Evolutionary conservation across 2,329 filamentous ascomycete species (phyloP).

Genomic region (Amylocarpus encephaloides): DNA sequence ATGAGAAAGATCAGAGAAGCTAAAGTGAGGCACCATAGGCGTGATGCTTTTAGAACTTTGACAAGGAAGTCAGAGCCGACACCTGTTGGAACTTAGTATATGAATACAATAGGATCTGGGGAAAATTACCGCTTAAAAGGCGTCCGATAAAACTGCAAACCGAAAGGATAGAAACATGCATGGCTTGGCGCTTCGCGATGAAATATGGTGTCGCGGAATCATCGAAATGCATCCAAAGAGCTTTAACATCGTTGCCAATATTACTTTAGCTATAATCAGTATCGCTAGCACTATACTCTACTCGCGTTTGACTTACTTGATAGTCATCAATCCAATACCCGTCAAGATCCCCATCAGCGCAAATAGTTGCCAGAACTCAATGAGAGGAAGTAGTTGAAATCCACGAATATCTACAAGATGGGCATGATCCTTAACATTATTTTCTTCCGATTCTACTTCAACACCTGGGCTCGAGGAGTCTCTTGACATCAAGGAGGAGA

Average conservation of each 20-base stretch:
- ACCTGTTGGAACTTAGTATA: slow-evolving; percentile 40
- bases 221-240: slow-evolving; percentile 84
- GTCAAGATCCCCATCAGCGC: slow-evolving; percentile 82
- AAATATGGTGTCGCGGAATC: slow-evolving; percentile 64
- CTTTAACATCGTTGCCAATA: slow-evolving; percentile 82
- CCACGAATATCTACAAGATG: slow-evolving; percentile 89
- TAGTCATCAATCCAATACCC: slow-evolving; percentile 95
- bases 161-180: slow-evolving; percentile 93
- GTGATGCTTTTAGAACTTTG: slow-evolving; percentile 70
- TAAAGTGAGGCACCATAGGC: slow-evolving; percentile 83
- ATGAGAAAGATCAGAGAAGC: slow-evolving; percentile 71
- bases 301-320: slow-evolving; percentile 64
- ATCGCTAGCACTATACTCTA: too few species aligned
- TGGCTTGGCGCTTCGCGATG: slow-evolving; percentile 73
- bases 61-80: slow-evolving; percentile 89
- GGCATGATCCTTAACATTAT: slow-evolving; percentile 61
- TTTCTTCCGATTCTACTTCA: slow-evolving; percentile 36
- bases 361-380: slow-evolving; percentile 91
- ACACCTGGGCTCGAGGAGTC: slow-evolving; percentile 39
- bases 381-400: slow-evolving; percentile 59
- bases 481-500: slow-evolving; percentile 71
- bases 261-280: slow-evolving; percentile 52
- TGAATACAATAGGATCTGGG: not conserved
- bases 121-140: slow-evolving; percentile 63
- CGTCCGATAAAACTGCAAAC: slow-evolving; percentile 80